phyloP scores from a whole-genome alignment of 805 yeast species.

The Starmerella bacillaris region DNA sequence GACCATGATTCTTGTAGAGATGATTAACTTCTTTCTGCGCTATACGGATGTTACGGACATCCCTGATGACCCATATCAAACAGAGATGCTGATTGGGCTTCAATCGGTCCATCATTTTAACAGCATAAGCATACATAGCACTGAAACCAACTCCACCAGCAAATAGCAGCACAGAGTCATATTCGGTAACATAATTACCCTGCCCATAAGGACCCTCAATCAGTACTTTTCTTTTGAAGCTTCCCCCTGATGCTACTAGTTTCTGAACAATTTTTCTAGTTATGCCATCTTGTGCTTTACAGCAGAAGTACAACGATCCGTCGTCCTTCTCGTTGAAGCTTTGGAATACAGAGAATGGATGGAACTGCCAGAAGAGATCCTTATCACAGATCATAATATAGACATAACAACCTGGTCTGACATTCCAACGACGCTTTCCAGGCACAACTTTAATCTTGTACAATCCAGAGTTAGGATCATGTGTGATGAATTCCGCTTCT shows the following conservation, averaged over 20 bases:
- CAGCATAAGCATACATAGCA: constrained; percentile 34
- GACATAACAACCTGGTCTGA: constrained; percentile 40
- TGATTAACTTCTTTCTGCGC: constrained; percentile 32
- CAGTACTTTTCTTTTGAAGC: constrained; percentile 24
- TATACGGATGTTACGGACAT: constrained; percentile 30
- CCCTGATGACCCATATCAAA: constrained; percentile 19
- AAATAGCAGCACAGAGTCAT: constrained; percentile 31
- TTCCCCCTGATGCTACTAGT: constrained; percentile 19
- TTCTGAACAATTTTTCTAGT: constrained; percentile 27
- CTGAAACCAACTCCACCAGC: constrained; percentile 56
- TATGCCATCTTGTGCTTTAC: constrained; percentile 38
- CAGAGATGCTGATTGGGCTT: constrained; percentile 11
- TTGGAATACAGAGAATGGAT: constrained; percentile 41
- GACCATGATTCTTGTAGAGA: constrained; percentile 18
- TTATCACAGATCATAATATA: constrained; percentile 38
- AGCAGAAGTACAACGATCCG: constrained; percentile 29
- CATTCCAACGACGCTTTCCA: constrained; percentile 31
- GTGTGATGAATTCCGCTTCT: constrained; percentile 15
- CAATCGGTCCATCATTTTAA: constrained; percentile 16
- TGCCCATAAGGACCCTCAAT: constrained; percentile 50
- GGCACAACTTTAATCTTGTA: constrained; percentile 17
- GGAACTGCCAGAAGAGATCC: constrained; percentile 47
- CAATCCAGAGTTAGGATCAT: constrained; percentile 23
- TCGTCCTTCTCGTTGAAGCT: constrained; percentile 22
- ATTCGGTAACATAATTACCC: constrained; percentile 30